A percentile compares a stretch with the other conserved stretches of the same genome.
phyloP scores from a whole-genome alignment of 345 rosid genomes.

The Eutrema japonicum region DNA sequence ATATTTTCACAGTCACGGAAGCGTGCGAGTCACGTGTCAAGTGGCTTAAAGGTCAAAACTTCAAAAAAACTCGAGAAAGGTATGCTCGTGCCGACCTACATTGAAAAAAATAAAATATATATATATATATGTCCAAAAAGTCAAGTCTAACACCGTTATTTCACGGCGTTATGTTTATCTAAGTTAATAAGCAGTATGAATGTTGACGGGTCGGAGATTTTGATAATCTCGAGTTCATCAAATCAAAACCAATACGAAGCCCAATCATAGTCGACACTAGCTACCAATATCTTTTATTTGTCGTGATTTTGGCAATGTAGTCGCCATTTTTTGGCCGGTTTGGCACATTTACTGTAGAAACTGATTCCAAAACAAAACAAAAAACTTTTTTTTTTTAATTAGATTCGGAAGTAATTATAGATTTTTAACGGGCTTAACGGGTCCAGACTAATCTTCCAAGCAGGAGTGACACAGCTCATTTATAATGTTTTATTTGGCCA shows the following conservation, averaged over 20 bases:
- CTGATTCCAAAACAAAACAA: no score
- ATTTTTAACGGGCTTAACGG: no score
- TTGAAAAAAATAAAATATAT: not conserved
- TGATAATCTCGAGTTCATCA: slow-evolving; percentile 28
- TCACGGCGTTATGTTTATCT: slow-evolving; percentile 34
- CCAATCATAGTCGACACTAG: slow-evolving; percentile 34
- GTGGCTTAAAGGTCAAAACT: slow-evolving; percentile 34
- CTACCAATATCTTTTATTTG: slow-evolving; percentile 22
- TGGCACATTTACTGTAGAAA: not conserved
- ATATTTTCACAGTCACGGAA: not conserved
- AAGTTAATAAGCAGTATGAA: slow-evolving; percentile 10
- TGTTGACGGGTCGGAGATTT: slow-evolving; percentile 28
- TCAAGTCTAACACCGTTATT: slow-evolving; percentile 32
- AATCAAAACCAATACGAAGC: slow-evolving; percentile 23
- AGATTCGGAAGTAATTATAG: no score
- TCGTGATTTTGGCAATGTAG: slow-evolving; percentile 12
- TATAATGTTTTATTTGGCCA: no score
- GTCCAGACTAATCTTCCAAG: no score
- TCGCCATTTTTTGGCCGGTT: not conserved
- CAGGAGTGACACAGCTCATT: no score
- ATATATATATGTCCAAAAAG: slow-evolving; percentile 16
- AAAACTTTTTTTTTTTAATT: no score
- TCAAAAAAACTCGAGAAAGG: slow-evolving; percentile 2
- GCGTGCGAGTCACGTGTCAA: slow-evolving; percentile 39
- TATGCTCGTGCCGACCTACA: slow-evolving; percentile 42